These are phyloP conservation scores for Mycosphaerella sp. DNA, from an alignment of 2,329 filamentous ascomycete genomes.

Conservation along the genomic window DNA sequence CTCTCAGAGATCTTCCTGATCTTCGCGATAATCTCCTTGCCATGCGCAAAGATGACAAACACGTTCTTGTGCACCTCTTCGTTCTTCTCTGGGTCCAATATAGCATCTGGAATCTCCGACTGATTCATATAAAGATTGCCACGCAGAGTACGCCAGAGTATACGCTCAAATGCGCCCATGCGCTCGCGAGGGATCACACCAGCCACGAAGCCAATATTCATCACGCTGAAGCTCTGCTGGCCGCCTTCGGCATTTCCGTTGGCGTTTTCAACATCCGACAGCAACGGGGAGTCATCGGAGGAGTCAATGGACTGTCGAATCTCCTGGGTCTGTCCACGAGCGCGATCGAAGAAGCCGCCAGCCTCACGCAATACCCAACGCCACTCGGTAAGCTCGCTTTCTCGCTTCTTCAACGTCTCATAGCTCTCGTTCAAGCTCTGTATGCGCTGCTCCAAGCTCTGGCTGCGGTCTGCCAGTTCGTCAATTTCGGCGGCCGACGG, in stretches of 20 bases:
- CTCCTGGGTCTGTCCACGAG: constrained; percentile 93
- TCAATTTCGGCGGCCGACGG: constrained; percentile 94
- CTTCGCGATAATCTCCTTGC: constrained; percentile 97
- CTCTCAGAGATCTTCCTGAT: constrained; percentile 99
- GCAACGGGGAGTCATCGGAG: constrained; percentile 85
- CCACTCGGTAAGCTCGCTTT: constrained; percentile 96
- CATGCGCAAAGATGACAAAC: constrained; percentile 98
- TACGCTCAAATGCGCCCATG: constrained; percentile 92
- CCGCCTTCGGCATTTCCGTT: constrained; percentile 27
- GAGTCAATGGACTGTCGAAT: constrained; percentile 82
- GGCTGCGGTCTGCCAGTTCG: constrained; percentile 84
- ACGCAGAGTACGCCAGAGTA: constrained; percentile 92
- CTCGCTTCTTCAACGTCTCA: constrained; percentile 94
- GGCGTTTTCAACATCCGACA: constrained; percentile 87
- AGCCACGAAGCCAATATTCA: constrained; percentile 98
- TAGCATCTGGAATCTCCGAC: constrained; percentile 89
- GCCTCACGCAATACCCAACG: constrained; percentile 96
- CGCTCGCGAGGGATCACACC: constrained; percentile 91
- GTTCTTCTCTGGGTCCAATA: constrained; percentile 87
- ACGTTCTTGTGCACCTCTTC: constrained; percentile 94
- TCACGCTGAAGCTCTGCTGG: constrained; percentile 65
- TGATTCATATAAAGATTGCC: constrained; percentile 99
- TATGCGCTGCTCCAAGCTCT: constrained; percentile 86
- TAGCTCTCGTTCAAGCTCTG: constrained; percentile 95
- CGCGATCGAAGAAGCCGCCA: constrained; percentile 93